Evolutionary conservation across 1,284 basidiomycete genomes (phyloP).

Genomic region (Puccinia brachypodii): DNA sequence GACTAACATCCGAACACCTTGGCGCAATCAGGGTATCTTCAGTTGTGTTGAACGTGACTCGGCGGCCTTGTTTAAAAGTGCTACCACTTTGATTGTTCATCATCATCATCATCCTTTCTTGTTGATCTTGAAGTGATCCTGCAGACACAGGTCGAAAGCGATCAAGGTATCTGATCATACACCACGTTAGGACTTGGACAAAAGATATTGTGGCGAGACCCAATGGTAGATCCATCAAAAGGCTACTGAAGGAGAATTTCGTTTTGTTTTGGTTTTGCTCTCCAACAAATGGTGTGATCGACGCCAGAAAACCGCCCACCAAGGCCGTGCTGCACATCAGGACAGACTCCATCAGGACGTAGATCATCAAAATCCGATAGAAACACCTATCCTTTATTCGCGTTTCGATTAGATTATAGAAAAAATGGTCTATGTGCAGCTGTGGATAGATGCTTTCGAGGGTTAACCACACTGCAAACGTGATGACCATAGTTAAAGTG

Average conservation of each 20-base stretch:
- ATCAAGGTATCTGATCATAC: slow-evolving; percentile 20
- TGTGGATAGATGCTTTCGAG: slow-evolving; percentile 41
- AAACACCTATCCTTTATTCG: slow-evolving; percentile 19
- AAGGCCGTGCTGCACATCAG: slow-evolving; percentile 33
- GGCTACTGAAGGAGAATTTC: slow-evolving; percentile 38
- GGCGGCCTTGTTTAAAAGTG: slow-evolving; percentile 25
- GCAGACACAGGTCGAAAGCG: slow-evolving; percentile 19
- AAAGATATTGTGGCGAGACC: slow-evolving; percentile 44
- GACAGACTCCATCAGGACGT: slow-evolving; percentile 29
- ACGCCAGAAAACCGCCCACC: slow-evolving; percentile 44
- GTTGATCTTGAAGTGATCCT: slow-evolving; percentile 18
- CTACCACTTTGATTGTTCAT: slow-evolving; percentile 31
- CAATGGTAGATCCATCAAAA: slow-evolving; percentile 45
- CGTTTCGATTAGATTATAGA: slow-evolving; percentile 37
- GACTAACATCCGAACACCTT: slow-evolving; percentile 29
- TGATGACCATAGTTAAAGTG: slow-evolving; percentile 42
- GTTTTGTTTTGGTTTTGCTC: slow-evolving; percentile 49
- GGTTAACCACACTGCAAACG: slow-evolving; percentile 38
- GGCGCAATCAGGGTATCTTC: slow-evolving; percentile 15
- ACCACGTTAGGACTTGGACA: slow-evolving; percentile 37
- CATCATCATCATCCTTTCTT: slow-evolving; percentile 30
- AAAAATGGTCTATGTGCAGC: slow-evolving; percentile 47
- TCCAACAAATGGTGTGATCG: slow-evolving; percentile 46
- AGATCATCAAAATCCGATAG: slow-evolving; percentile 27
- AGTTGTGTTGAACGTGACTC: slow-evolving; percentile 45